Base-by-base conservation (phyloP, 2,329 filamentous ascomycete species). In the Aspergillus sp. region DNA sequence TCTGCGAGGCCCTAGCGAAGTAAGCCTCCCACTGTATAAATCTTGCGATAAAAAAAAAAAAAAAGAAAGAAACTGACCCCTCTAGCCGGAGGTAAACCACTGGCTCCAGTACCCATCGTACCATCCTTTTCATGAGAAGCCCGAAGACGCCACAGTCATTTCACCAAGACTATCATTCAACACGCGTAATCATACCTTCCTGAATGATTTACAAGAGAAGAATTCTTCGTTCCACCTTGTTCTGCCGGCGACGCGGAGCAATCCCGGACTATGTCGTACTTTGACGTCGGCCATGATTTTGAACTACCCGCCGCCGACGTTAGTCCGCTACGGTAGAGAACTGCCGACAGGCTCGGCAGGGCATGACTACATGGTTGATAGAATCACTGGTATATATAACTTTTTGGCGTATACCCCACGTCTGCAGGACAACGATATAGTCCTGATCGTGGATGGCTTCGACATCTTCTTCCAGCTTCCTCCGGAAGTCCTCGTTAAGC, bases 391-490 rank as follows among this genome's bases (percentile, higher is more conserved):
- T 3, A 76, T 81, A 31, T 70, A 79, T 55, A 70, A 77, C 8
- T 84, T 82, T 56, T 70, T 86, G 27, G 73, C 76, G 12, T 75
- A 77, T 49, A 74, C 73, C 31, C 77, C 77, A 37, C 68, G 77
- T n/a, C 76, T 83, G 17, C 74, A 77, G 23, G 78, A 86, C 56
- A 77, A 84, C 19, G 87, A 90, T 67, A 71, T 90, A 27, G 80
- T 88, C 7, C 72, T 89, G 57, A 77, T 89, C 47, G 79, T 87
- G 6, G 87, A 90, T 67, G 85, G 83, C 1, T 81, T 84, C 68
- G 85, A 89, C 58, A 78, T 85, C 1, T 85, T 86, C 74, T 84
- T 89, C 58, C 87, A 90, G 68, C 75, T 90, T 2, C 85, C 86
- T 0, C 81, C 84, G 3, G 82, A 87, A 43, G 77, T 89, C 19